Conservation (phyloP, 2,329 filamentous ascomycete species). For the Colletotrichum sp. region DNA sequence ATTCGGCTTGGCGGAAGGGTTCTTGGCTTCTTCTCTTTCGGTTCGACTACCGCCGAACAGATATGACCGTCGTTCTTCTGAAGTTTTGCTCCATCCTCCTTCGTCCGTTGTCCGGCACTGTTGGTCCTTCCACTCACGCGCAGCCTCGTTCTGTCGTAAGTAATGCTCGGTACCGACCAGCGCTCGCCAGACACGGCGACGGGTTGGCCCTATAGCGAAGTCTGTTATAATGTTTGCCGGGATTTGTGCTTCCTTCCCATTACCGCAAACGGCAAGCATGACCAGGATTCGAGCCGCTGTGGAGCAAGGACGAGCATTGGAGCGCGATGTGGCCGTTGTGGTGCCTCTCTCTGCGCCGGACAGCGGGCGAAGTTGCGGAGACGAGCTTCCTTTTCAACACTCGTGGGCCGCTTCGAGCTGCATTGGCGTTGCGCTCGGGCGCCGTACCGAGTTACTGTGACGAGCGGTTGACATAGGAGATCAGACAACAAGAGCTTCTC, state of each 20-base stretch:
- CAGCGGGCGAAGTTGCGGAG: not conserved
- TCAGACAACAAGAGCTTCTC: not conserved
- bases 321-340: not conserved
- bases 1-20: not conserved
- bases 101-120: not conserved
- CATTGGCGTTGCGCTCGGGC: not conserved
- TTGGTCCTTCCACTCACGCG: not conserved
- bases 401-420: not conserved
- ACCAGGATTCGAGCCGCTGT: not conserved
- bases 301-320: not conserved
- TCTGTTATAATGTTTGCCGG: not conserved
- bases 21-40: constrained; percentile 20
- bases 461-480: not conserved
- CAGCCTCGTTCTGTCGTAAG: not conserved
- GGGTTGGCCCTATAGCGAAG: not conserved
- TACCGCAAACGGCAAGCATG: not conserved
- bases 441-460: not conserved
- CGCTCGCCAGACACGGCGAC: not conserved
- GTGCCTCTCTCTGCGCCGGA: not conserved
- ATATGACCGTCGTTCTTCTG: not conserved
- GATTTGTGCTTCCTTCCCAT: not conserved
- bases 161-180: not conserved
- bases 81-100: not conserved
- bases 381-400: not conserved
- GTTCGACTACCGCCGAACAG: constrained; percentile 30